These are phyloP conservation scores for Blastocystis sp. DNA, from an alignment of 352 stramenopile genomes.

Conservation along the genomic window DNA sequence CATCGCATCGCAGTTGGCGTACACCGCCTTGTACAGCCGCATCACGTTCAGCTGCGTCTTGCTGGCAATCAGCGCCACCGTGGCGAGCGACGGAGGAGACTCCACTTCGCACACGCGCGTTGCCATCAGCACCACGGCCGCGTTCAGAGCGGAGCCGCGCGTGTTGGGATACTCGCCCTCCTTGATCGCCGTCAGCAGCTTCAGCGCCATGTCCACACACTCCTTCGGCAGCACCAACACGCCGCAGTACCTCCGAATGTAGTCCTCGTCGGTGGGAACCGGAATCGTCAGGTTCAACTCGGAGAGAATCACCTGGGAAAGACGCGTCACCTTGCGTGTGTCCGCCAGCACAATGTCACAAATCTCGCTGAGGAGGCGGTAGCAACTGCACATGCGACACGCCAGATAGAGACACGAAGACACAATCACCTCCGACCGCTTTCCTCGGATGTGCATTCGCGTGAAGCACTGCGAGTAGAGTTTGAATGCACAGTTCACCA, in stretches of 20 bases:
- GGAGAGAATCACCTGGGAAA: constrained; percentile 36
- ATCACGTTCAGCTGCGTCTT: constrained; percentile 25
- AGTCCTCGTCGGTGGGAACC: constrained; percentile 3
- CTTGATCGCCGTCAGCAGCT: neutral
- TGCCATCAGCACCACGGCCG: constrained; percentile 31
- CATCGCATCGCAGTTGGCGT: constrained; percentile 40
- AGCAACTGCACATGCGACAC: neutral
- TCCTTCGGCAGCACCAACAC: neutral
- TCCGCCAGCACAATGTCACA: neutral
- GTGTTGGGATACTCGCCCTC: constrained; percentile 41
- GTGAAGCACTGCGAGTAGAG: constrained; percentile 34
- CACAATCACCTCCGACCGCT: constrained; percentile 33
- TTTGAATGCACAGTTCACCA: constrained; percentile 25
- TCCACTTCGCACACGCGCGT: constrained; percentile 23
- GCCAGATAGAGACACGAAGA: constrained; percentile 40
- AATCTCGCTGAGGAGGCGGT: constrained; percentile 38
- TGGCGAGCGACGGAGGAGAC: neutral
- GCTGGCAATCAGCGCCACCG: neutral
- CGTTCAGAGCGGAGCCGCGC: constrained; percentile 12
- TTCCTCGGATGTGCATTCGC: constrained; percentile 49
- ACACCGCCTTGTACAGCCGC: constrained; percentile 42
- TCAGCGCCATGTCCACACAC: neutral
- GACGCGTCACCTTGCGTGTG: neutral
- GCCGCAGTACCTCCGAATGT: constrained; percentile 21
- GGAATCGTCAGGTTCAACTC: constrained; percentile 25